Conservation (phyloP, 768 basidiomycete species). For the Podaxis carcinomalis region DNA sequence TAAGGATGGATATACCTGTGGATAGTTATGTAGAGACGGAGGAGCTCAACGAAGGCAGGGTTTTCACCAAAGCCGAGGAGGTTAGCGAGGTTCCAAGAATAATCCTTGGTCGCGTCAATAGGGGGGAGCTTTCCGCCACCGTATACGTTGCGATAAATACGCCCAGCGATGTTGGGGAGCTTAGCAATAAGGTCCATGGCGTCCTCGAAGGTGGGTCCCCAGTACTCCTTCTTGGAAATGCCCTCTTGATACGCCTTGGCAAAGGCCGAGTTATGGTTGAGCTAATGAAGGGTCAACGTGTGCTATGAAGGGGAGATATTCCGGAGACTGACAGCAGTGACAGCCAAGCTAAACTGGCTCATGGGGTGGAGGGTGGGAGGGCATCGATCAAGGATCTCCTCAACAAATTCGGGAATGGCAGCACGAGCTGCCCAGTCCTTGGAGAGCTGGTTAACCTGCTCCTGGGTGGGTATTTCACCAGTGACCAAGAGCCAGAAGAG, state of each 20-base stretch:
- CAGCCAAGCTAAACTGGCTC: conserved; percentile 96
- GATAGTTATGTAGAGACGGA: conserved; percentile 95
- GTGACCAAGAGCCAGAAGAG: conserved; percentile 96
- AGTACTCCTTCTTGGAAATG: conserved; percentile 93
- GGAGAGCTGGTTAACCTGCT: conserved; percentile 82
- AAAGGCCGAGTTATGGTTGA: conserved; percentile 95
- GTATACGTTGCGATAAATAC: conserved; percentile 86
- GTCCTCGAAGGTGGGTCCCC: conserved; percentile 91
- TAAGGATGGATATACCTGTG: conserved; percentile 55
- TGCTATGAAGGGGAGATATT: not conserved
- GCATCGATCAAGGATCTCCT: conserved; percentile 92
- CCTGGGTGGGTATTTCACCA: conserved; percentile 88
- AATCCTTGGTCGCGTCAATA: conserved; percentile 82
- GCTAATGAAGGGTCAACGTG: conserved; percentile 31
- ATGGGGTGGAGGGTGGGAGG: conserved; percentile 95
- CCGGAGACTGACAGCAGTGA: conserved; percentile 69
- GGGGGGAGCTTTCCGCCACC: conserved; percentile 83
- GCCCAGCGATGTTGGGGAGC: conserved; percentile 93
- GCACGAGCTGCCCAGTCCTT: conserved; percentile 95
- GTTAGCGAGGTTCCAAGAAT: conserved; percentile 83
- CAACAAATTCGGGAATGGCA: conserved; percentile 89
- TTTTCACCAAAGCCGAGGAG: conserved; percentile 92
- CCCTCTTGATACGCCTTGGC: conserved; percentile 93
- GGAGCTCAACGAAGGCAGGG: conserved; percentile 84
- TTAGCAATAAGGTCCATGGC: conserved; percentile 94